Percentiles rank a stretch among this genome's conserved stretches.
phyloP scores from a whole-genome alignment of 495 filamentous ascomycete species.

The Bacidia rubella region DNA sequence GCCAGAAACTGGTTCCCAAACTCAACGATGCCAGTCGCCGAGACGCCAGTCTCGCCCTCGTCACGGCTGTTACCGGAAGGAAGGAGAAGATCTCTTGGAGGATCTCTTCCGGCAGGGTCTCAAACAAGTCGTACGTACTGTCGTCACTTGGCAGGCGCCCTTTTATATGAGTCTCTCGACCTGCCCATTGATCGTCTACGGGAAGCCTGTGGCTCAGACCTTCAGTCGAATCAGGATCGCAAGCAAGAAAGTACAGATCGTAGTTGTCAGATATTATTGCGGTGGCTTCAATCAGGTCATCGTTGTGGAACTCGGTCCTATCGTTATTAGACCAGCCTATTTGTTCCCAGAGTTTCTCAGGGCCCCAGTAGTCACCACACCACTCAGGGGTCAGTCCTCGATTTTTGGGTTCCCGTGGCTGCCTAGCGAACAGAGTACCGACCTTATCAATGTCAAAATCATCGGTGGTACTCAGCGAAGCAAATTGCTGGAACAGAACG shows the following conservation, averaged over 20 bases:
- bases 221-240: not conserved
- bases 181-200: not conserved
- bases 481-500: not conserved
- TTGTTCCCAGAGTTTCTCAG: conserved; percentile 3
- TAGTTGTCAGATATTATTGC: too few relatives aligned
- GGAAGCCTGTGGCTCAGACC: not conserved
- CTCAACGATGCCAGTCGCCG: not conserved
- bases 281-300: not conserved
- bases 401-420: not conserved
- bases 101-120: not conserved
- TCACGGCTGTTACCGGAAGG: not conserved
- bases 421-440: not conserved
- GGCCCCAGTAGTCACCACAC: not conserved
- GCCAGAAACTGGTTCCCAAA: not conserved
- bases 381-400: not conserved
- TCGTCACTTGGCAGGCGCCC: not conserved
- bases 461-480: not conserved
- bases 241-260: not conserved
- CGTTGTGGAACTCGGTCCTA: not conserved
- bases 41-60: not conserved
- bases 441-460: not conserved
- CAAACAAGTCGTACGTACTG: not conserved
- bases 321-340: not conserved
- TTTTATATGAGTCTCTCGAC: not conserved
- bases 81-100: conserved; percentile 1